Base-by-base conservation (phyloP, 345 rosid genomes). In the Crucihimalaya himalaica region DNA sequence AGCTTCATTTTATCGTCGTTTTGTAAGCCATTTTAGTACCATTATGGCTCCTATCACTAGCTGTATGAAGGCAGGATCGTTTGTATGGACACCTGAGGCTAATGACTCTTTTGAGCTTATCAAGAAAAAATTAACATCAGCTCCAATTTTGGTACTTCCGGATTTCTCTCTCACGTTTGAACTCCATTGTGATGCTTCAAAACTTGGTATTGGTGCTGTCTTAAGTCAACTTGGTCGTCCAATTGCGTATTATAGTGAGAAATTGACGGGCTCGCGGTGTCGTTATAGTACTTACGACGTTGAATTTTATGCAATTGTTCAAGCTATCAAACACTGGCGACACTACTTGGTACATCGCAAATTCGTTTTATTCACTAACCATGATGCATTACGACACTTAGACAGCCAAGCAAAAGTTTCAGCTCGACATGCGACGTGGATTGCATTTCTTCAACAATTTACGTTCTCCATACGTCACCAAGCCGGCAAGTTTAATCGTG, bases 111-210 rank as follows among this genome's bases (percentile, higher is more conserved):
- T 48, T 18, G 51, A 18, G 5, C 5, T 10, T 0, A 10, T 48
- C 0, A 48, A 48, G 0, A 3, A 10, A 0, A 48, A 9, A 1
- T 1, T 48, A 0, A 47, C 50, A 0, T 0, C 25, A 0, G 25
- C 25, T 0, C 27, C 53, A 12, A 39, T 39, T 4, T 12, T 39
- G 2, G 15, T 39, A 0, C 4, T 39, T 0, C 43, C 43, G 1
- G 43, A 39, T 39, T 39, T 37, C 3, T 11, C 42, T 3, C 4
- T 39, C 14, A 13, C 43, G 0, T 39, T 39, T 13, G 43, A 39
- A 4, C 43, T 39, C 0, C 15, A 39, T 12, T 39, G 15, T 12
- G 43, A 39, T 4, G 43, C 43, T 0, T 39, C 43, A 0, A 39
- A 39, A 0, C 43, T 39, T 3, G 43, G 43, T 0, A 39, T 39